Conservation (phyloP, 352 stramenopile genomes). For the Phytophthora pluvialis region DNA sequence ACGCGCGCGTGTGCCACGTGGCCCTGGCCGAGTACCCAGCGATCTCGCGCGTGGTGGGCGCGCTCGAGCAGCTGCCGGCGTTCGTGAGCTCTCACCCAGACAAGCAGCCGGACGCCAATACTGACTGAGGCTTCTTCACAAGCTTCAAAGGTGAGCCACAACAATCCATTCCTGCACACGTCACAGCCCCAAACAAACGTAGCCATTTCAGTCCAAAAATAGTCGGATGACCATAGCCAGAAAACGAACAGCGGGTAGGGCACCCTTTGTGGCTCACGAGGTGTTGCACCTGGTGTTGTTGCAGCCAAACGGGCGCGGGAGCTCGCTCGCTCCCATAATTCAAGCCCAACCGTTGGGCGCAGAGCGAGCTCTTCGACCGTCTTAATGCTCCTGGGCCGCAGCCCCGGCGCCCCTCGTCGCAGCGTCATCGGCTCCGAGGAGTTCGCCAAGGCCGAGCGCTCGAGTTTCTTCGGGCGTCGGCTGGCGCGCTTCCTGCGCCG, state of each 20-base stretch:
- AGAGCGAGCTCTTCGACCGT: slow-evolving; percentile 2
- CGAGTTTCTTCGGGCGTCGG: slow-evolving; percentile 55
- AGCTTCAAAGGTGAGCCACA: slow-evolving; percentile 4
- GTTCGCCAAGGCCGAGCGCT: slow-evolving; percentile 36
- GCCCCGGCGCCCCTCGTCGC: slow-evolving; percentile 27
- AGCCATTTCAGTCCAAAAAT: slow-evolving; percentile 30
- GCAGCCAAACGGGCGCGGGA: neutral
- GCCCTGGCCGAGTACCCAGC: slow-evolving; percentile 84
- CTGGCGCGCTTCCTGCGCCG: slow-evolving; percentile 59
- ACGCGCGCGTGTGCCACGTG: slow-evolving; percentile 85
- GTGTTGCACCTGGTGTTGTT: slow-evolving; percentile 15
- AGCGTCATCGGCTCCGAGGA: slow-evolving; percentile 37
- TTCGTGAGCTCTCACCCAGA: slow-evolving; percentile 82
- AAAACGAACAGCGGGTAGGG: slow-evolving; percentile 19
- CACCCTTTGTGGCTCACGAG: slow-evolving; percentile 22
- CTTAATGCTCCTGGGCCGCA: slow-evolving; percentile 38
- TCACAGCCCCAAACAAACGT: slow-evolving; percentile 20
- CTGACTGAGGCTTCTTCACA: neutral
- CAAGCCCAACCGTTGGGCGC: slow-evolving; percentile 12
- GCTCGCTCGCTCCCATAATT: slow-evolving; percentile 7
- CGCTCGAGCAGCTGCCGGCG: slow-evolving; percentile 70
- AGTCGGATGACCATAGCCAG: slow-evolving; percentile 14
- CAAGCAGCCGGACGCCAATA: slow-evolving; percentile 58
- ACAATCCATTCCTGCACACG: neutral
- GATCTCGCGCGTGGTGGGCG: slow-evolving; percentile 75